These are phyloP conservation scores for Phialocephala subalpina DNA, from an alignment of 2,329 filamentous ascomycete genomes.

Conservation along the genomic window DNA sequence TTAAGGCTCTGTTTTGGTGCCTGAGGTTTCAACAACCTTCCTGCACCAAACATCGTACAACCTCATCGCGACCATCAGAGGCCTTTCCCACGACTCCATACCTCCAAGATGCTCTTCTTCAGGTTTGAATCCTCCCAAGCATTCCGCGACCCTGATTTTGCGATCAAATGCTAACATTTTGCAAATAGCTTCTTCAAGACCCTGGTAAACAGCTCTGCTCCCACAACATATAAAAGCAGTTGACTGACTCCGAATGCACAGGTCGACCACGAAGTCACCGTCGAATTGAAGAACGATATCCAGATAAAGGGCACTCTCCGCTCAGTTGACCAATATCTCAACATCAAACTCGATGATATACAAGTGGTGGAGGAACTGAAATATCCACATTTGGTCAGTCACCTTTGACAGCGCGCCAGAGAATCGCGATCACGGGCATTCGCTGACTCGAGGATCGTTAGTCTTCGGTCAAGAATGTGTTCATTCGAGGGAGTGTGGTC, in stretches of 20 bases:
- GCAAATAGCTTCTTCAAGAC: conserved; percentile 92
- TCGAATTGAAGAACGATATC: conserved; percentile 99
- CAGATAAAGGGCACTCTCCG: conserved; percentile 95
- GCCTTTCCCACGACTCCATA: conserved; percentile 7
- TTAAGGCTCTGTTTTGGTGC: conserved; percentile 10
- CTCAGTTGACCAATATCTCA: conserved; percentile 98
- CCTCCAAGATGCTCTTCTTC: conserved; percentile 49
- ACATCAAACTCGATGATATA: conserved; percentile 98
- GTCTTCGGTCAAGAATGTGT: conserved; percentile 80
- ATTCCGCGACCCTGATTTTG: neutral
- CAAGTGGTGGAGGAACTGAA: conserved; percentile 90
- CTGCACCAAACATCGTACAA: conserved; percentile 10
- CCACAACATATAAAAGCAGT: neutral
- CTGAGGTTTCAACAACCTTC: neutral
- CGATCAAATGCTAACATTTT: conserved; percentile 14
- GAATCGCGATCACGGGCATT: neutral
- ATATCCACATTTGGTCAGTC: conserved; percentile 86
- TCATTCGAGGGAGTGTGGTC: conserved; percentile 78
- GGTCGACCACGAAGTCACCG: conserved; percentile 92
- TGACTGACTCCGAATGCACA: neutral
- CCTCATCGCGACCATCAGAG: conserved; percentile 9
- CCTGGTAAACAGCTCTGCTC: conserved; percentile 91
- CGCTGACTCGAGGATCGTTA: conserved; percentile 41
- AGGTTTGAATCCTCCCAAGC: conserved; percentile 38
- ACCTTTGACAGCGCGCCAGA: neutral